phyloP scores from a whole-genome alignment of 2,329 filamentous ascomycete species.

The Neonectria sp. region DNA sequence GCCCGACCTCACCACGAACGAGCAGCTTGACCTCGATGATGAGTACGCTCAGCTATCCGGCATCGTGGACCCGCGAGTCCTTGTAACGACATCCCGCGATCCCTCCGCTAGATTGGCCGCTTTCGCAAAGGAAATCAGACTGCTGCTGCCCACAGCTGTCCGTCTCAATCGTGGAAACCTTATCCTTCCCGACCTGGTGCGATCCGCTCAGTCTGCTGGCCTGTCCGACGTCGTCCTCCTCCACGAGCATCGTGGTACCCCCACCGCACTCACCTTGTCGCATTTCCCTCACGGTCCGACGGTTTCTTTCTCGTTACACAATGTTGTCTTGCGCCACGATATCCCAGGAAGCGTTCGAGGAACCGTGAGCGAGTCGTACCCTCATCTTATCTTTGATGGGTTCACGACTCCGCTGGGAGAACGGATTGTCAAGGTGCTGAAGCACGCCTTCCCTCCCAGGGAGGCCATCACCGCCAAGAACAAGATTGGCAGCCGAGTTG shows the following conservation, averaged over 20 bases:
- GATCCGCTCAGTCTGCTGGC: constrained; percentile 84
- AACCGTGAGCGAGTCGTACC: constrained; percentile 92
- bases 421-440: constrained; percentile 89
- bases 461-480: constrained; percentile 79
- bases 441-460: constrained; percentile 93
- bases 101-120: constrained; percentile 88
- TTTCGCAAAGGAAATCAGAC: constrained; percentile 92
- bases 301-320: constrained; percentile 86
- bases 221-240: constrained; percentile 89
- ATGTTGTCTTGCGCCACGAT: constrained; percentile 92
- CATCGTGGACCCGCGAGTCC: constrained; percentile 87
- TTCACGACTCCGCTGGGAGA: constrained; percentile 87
- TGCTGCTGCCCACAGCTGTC: constrained; percentile 88
- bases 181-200: constrained; percentile 87
- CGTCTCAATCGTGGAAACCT: constrained; percentile 93
- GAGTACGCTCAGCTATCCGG: constrained; percentile 95
- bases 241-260: constrained; percentile 93
- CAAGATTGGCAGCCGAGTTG: constrained; percentile 89
- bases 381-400: constrained; percentile 95
- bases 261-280: constrained; percentile 88
- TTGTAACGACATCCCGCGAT: constrained; percentile 92
- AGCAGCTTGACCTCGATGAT: constrained; percentile 84
- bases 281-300: constrained; percentile 91
- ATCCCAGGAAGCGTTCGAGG: constrained; percentile 90
- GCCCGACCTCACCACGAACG: constrained; percentile 75